Percentiles rank a stretch among this genome's conserved stretches.
Evolutionary conservation across 73 alveolate genomes (phyloP).

Genomic region (Paramecium sonneborni): DNA sequence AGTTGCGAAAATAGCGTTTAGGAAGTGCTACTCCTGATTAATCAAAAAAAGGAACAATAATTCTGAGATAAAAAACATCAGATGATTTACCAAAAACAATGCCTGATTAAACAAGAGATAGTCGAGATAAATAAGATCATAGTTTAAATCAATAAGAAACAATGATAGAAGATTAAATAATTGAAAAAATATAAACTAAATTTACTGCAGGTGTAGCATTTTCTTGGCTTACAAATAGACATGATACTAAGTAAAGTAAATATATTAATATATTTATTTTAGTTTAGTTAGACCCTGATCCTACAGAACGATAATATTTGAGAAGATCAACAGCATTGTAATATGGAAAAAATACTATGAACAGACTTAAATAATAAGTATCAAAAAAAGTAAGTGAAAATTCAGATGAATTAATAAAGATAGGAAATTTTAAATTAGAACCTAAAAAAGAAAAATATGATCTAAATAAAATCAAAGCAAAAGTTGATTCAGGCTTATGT

Average conservation of each 20-base stretch:
- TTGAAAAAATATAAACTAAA: slow-evolving; percentile 19
- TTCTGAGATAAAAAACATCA: background rate
- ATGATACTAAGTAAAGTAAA: slow-evolving; percentile 9
- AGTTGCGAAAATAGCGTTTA: background rate
- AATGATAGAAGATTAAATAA: background rate
- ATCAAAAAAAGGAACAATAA: background rate
- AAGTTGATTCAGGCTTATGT: slow-evolving; percentile 35
- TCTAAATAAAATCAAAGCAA: background rate
- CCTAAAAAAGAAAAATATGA: background rate
- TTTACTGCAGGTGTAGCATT: slow-evolving; percentile 10
- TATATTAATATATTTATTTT: background rate
- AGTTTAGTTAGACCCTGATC: background rate
- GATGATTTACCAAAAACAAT: background rate
- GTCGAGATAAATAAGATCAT: background rate
- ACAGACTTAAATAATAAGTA: background rate
- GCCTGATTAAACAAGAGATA: background rate
- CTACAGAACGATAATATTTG: background rate
- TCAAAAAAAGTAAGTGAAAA: slow-evolving; percentile 52
- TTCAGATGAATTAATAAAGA: slow-evolving; percentile 3
- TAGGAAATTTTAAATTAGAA: background rate
- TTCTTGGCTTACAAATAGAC: slow-evolving; percentile 34
- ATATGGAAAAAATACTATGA: background rate
- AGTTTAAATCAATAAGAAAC: background rate
- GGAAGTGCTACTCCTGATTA: slow-evolving; percentile 1
- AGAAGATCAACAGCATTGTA: slow-evolving; percentile 35